Evolutionary conservation across 2,329 filamentous ascomycete genomes (phyloP).

Genomic region (Sporothrix pallida): DNA sequence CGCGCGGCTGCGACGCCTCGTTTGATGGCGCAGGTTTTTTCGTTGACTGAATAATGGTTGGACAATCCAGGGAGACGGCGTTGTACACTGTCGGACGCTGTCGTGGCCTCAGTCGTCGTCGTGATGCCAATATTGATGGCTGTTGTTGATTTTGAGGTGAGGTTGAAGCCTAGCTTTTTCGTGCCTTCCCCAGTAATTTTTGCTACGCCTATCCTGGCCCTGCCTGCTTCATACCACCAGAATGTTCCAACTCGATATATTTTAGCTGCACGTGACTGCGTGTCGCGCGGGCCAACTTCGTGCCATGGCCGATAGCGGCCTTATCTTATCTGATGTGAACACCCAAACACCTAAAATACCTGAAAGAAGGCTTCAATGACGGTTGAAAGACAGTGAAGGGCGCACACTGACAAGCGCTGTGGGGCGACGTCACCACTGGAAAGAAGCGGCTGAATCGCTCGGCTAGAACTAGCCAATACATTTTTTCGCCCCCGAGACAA

Average conservation of each 20-base stretch:
- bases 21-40: not conserved
- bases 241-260: not conserved
- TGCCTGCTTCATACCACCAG: not conserved
- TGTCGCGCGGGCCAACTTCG: not conserved
- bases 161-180: constrained; percentile 20
- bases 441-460: constrained; percentile 24
- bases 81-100: not conserved
- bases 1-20: not conserved
- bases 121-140: not conserved
- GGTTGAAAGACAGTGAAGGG: not conserved
- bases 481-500: constrained; percentile 25
- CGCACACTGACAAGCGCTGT: constrained; percentile 20
- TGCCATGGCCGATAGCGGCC: constrained; percentile 28
- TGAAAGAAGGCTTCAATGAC: not conserved
- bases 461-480: constrained; percentile 13
- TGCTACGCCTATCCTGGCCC: not conserved
- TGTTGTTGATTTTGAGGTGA: constrained; percentile 2
- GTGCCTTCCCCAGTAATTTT: constrained; percentile 11
- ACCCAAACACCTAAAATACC: not conserved
- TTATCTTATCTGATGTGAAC: constrained; percentile 29
- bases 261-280: constrained; percentile 30
- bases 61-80: not conserved
- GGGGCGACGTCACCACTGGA: constrained; percentile 31
- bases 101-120: not conserved
- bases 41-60: not conserved